Conservation (phyloP, 169 alveolate genomes). For the Plasmodium sp. region DNA sequence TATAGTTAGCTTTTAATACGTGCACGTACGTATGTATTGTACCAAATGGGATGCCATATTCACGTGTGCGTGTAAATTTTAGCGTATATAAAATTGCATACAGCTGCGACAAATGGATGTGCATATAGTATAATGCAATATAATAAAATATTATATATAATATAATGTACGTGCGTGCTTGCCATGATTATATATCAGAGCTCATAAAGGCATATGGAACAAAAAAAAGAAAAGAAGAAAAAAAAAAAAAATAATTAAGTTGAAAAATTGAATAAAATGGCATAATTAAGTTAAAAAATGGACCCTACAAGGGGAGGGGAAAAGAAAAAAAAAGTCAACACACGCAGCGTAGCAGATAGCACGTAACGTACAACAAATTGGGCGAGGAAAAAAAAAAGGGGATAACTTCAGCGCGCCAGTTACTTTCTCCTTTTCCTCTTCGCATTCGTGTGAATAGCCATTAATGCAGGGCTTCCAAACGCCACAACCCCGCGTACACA, state of each 20-base stretch:
- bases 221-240: background rate
- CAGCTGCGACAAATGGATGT: background rate
- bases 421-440: background rate
- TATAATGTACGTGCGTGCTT: background rate
- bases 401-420: background rate
- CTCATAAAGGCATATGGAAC: background rate
- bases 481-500: background rate
- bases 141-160: too few relatives aligned
- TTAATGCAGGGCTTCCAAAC: background rate
- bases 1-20: background rate
- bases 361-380: background rate
- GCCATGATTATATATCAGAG: background rate
- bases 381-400: background rate
- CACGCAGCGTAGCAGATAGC: too few relatives aligned
- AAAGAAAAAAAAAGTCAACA: background rate
- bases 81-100: background rate
- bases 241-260: background rate
- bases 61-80: background rate
- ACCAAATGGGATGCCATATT: background rate
- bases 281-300: background rate
- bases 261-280: background rate
- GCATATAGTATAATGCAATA: background rate
- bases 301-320: background rate
- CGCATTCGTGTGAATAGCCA: background rate
- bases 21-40: background rate